Base-by-base conservation (phyloP, 1,284 basidiomycete genomes). In the Naganishia sp. region DNA sequence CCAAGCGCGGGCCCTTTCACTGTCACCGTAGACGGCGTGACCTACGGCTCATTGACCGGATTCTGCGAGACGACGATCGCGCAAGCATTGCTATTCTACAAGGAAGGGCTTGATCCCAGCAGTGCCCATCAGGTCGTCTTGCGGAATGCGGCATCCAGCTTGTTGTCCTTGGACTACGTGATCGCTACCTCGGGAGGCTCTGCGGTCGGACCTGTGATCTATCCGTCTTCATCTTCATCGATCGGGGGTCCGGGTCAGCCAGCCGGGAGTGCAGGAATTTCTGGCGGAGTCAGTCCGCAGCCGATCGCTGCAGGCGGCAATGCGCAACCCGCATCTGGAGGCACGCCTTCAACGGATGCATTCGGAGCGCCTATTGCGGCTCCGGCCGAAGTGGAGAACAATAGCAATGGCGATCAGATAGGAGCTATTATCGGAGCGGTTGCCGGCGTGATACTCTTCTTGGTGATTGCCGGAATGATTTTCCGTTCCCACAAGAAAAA, bases 381-480 rank as follows among this genome's bases (percentile, higher is more conserved):
- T 2, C 42, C 47, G 13, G 10, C 47, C 4, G 35, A 32, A 11
- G 47, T 42, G 17, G 25, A 60, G n/a, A 39, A 39, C 7, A 47
- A 61, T 7, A 50, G 45, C 7, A 41, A 50, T 35, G 45, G 32
- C 25, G 49, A 61, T 39, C 47, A 61, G 10, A 51, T 28, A 17
- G 58, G 58, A 5, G 47, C 58, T 3, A 61, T 61, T 35, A 61
- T 61, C 10, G 58, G 58, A 42, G 58, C 46, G 0, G 58, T 61
- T 5, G 61, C 61, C 25, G 61, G 61, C 23, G 51, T 63, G 25
- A 47, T 63, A 53, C 9, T 63, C 50, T 53, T 53, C 31, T 39
- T 63, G 51, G 52, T 63, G 43, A 53, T 63, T 54, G 51, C 52
- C 25, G 21, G 10, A 11, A 63, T 53, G 50, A 18, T 63, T 54